Evolutionary conservation across 2,329 filamentous ascomycete species (phyloP), one percentile per base, ranked within the genome.

Genomic region (Sclerotinia sclerotiorum): DNA sequence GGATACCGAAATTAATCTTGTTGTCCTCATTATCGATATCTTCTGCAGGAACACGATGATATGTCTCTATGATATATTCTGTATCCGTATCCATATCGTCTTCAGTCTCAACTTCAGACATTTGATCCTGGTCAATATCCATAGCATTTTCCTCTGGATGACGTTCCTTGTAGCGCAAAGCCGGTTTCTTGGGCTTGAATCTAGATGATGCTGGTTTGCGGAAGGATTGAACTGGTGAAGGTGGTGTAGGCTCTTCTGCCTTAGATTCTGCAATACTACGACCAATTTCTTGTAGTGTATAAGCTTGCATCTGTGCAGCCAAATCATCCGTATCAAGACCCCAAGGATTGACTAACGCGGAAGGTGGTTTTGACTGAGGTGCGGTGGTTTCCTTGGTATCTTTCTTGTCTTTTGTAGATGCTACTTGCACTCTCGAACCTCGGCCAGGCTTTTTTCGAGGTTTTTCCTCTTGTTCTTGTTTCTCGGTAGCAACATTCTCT

Each of bases 21-120:
- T 79, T 78, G 4, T 85, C 80, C 19, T 82, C 79, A 13, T 81
- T 76, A 21, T 80, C 80, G 69, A 88, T 79, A 35, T 98, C 80
- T 68, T 82, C 81, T 3, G 81, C 84, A 1, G 87, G 85, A 24
- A 89, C 82, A 48, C 87, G 86, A 65, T 88, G 81, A 73, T 90
- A 90, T 52, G 87, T 88, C 69, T 89, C 87, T 55, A 88, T 84
- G 39, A 90, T 81, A 79, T 88, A 90, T 65, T 89, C 86, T 4
- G 82, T 82, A 24, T 85, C 85, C 68, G 84, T 78, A 11, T 78
- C 77, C 1, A 79, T 78, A 19, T 84, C 83, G 24, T 80, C 81
- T 19, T 76, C 79, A 73, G 82, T 79, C 29, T 78, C 79, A 74
- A 79, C 79, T 39, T 76, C 76, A 62, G 60, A 77, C 76, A 72